These are phyloP conservation scores for Phytopythium mirpurense DNA, from an alignment of 352 stramenopile species.

Conservation along the genomic window DNA sequence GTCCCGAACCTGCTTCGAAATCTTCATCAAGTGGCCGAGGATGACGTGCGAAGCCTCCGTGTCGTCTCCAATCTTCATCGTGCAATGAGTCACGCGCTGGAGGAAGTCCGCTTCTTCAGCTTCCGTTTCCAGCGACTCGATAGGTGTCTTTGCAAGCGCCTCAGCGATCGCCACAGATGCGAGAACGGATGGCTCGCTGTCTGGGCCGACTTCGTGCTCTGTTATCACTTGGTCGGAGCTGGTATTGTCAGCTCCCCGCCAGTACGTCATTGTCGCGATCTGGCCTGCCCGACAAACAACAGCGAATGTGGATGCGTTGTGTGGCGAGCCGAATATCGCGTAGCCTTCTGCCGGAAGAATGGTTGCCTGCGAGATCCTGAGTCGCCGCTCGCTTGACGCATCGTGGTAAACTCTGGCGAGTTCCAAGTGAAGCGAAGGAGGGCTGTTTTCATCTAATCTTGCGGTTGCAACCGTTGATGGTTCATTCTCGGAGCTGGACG, in stretches of 20 bases:
- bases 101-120: not conserved
- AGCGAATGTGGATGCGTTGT: not conserved
- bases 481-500: not conserved
- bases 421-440: not conserved
- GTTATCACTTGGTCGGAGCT: not conserved
- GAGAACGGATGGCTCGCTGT: not conserved
- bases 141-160: not conserved
- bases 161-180: not conserved
- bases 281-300: not conserved
- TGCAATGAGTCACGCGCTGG: not conserved
- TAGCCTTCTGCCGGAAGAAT: not conserved
- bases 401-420: not conserved
- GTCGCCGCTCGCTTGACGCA: not conserved
- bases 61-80: not conserved
- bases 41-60: not conserved
- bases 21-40: not conserved
- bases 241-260: not conserved
- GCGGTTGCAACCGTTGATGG: not conserved
- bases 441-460: not conserved
- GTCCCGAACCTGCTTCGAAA: not conserved
- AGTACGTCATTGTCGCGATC: not conserved
- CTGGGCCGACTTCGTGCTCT: not conserved
- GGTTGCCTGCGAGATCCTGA: not conserved
- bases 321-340: not conserved
- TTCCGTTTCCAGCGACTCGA: not conserved